These are phyloP conservation scores for Raphidocelis subcapitata DNA, from an alignment of 139 green algal genomes.

Conservation along the genomic window DNA sequence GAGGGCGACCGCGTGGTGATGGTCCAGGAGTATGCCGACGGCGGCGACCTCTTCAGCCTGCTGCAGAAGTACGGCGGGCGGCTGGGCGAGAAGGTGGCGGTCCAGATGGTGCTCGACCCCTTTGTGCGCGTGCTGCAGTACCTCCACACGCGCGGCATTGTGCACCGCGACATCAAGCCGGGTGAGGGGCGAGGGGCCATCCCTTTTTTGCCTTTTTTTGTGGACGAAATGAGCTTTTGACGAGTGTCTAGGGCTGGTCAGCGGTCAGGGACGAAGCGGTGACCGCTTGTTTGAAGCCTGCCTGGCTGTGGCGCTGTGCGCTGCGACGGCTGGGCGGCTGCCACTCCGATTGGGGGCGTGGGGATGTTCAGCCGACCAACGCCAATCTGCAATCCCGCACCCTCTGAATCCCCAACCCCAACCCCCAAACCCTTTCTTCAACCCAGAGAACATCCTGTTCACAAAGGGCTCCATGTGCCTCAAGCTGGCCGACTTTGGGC, in stretches of 20 bases:
- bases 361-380: too few species aligned
- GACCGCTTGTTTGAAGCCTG: too few species aligned
- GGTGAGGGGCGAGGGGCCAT: neutral
- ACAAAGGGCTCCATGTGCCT: conserved; percentile 42
- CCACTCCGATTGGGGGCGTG: too few species aligned
- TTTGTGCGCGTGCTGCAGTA: conserved; percentile 57
- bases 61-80: conserved; percentile 58
- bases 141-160: conserved; percentile 34
- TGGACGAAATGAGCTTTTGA: too few species aligned
- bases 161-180: conserved; percentile 52
- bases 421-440: too few species aligned
- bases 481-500: conserved; percentile 68
- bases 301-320: too few species aligned
- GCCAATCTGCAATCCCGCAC: too few species aligned
- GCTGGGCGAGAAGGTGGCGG: conserved; percentile 52
- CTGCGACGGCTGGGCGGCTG: too few species aligned
- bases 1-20: conserved; percentile 48
- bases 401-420: too few species aligned
- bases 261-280: too few species aligned
- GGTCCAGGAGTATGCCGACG: conserved; percentile 59
- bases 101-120: conserved; percentile 62
- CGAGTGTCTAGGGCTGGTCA: too few species aligned
- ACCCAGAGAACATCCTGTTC: conserved; percentile 61
- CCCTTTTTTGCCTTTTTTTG: neutral
- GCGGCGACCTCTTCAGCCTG: conserved; percentile 54